A percentile compares a stretch with the other conserved stretches of the same genome.
Evolutionary conservation across 1,139 yeast species (phyloP).

Genomic region (Eremothecium coryli): DNA sequence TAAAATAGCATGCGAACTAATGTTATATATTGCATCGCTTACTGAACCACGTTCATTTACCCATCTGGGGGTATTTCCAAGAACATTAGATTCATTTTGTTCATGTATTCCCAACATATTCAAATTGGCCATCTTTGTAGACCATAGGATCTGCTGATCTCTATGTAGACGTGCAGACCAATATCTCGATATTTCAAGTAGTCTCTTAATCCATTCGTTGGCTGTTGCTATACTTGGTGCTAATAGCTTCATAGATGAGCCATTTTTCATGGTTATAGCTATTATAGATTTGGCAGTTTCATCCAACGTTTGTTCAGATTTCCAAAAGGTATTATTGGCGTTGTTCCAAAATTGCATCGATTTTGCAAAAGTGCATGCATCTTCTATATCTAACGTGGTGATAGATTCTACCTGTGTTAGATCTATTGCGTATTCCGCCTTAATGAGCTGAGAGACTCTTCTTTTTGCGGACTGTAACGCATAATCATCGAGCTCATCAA

Average conservation of each 20-base stretch:
- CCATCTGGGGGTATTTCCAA: constrained; percentile 43
- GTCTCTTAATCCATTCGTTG: constrained; percentile 55
- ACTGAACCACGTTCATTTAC: constrained; percentile 47
- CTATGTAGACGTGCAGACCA: constrained; percentile 47
- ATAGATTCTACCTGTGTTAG: constrained; percentile 37
- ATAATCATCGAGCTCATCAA: constrained; percentile 41
- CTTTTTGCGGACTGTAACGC: constrained; percentile 62
- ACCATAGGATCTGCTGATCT: constrained; percentile 36
- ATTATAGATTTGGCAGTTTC: constrained; percentile 17
- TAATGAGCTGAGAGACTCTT: constrained; percentile 44
- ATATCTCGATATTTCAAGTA: constrained; percentile 40
- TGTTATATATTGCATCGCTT: constrained; percentile 44
- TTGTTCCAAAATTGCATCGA: constrained; percentile 24
- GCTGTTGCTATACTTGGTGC: constrained; percentile 46
- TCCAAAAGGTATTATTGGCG: constrained; percentile 41
- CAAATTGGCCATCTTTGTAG: constrained; percentile 41
- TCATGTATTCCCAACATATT: constrained; percentile 44
- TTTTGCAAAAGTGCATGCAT: constrained; percentile 17
- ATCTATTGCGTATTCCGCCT: constrained; percentile 56
- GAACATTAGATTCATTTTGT: constrained; percentile 48
- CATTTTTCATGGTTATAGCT: constrained; percentile 34
- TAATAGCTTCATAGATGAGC: constrained; percentile 42
- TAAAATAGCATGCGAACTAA: constrained; percentile 50
- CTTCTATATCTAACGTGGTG: constrained; percentile 28
- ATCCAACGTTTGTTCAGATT: constrained; percentile 9